Evolutionary conservation across 2,329 filamentous ascomycete genomes (phyloP), one percentile per base, ranked within the genome.

Genomic region (Mycosphaerella arachidis): DNA sequence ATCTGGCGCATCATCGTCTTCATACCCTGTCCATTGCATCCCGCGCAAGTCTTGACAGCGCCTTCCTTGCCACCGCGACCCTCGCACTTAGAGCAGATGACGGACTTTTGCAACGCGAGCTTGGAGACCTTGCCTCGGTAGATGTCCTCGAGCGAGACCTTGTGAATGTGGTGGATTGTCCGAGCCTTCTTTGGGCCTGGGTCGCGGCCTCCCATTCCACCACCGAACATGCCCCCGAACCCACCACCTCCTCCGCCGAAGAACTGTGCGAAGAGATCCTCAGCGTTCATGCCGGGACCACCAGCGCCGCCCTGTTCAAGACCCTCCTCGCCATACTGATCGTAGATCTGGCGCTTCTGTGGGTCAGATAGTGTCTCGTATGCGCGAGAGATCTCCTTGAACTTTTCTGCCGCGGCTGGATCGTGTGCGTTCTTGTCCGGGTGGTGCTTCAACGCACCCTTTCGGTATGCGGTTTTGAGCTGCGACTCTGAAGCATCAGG

Each of bases 1-100:
- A 99, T 97, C 80, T 99, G 94, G 75, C 95, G 90, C 94, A 99
- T 97, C 93, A 99, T 97, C 45, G 91, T 97, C 89, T 97, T 97
- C 90, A 97, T 96, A 78, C 94, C 94, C 66, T 89, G 86, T 67
- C 94, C 94, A 71, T 96, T 91, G 77, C 94, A 99, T 72, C 91
- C 90, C 45, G 85, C 74, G 78, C 94, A 99, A 72, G 89, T 90
- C 81, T 92, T 93, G 66, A 97, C 93, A n/a, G 94, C 91, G 66
- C 94, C 94, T 67, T 97, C 93, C 82, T 99, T 99, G 67, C 94
- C 94, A 72, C 94, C 94, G 61, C 92, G 86, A 65, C 94, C 94
- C 61, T 94, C 89, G 76, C 94, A 99, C 79, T 92, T 92, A 67
- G 91, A 82, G 82, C 94, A 99, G 78, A 99, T 94, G 75, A 99